Conservation (phyloP, 2,329 filamentous ascomycete genomes). For the Neodidymelliopsis sp. region DNA sequence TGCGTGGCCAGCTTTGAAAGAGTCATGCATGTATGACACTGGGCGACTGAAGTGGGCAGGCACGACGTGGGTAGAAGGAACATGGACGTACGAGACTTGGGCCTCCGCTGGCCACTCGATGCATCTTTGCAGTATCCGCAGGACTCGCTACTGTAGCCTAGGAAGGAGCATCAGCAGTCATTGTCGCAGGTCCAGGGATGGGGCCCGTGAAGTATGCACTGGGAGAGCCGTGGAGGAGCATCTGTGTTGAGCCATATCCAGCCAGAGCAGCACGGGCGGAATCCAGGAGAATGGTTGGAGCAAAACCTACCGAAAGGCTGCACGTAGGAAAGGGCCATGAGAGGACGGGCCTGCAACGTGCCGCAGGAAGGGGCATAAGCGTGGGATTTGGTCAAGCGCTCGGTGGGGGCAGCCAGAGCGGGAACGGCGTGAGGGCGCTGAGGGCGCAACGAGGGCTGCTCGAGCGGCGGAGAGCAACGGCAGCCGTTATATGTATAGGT, state of each 20-base stretch:
- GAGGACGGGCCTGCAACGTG: conserved; percentile 13
- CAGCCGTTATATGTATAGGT: conserved; percentile 24
- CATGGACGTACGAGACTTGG: conserved; percentile 57
- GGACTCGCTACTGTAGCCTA: conserved; percentile 58
- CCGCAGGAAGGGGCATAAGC: conserved; percentile 54
- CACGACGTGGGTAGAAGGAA: conserved; percentile 24
- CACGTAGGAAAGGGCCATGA: conserved; percentile 41
- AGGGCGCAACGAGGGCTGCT: conserved; percentile 22
- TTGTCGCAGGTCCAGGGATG: conserved; percentile 14
- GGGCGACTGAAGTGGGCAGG: conserved; percentile 18
- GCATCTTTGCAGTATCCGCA: conserved; percentile 61
- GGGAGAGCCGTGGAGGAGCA: conserved; percentile 9
- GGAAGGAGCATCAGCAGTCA: conserved; percentile 25
- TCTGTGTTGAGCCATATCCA: conserved; percentile 34
- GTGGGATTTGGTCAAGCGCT: conserved; percentile 40
- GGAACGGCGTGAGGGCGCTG: conserved; percentile 26
- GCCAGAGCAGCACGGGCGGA: conserved; percentile 49
- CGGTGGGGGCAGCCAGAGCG: conserved; percentile 39
- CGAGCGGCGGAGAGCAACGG: conserved; percentile 19
- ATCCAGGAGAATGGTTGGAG: conserved; percentile 48
- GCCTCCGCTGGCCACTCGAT: conserved; percentile 55
- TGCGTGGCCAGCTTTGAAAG: conserved; percentile 23
- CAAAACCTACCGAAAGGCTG: conserved; percentile 51
- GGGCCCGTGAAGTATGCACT: conserved; percentile 13
- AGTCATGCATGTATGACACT: conserved; percentile 31